Conservation (phyloP, 73 alveolate species). For the Urostyla sp. region DNA sequence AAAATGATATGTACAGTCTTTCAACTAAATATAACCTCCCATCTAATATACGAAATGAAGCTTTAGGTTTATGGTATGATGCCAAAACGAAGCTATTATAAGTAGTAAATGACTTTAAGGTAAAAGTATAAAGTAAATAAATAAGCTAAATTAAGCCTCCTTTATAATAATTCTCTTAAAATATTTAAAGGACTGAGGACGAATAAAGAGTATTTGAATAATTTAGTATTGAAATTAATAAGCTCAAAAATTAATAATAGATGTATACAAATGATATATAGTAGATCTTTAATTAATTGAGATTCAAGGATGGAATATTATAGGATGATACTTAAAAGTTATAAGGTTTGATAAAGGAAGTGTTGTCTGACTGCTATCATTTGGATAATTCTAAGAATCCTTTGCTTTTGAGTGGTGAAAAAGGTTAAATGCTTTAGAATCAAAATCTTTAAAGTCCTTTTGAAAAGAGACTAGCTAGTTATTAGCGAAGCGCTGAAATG, state of each 20-base stretch:
- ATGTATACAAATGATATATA: conserved; percentile 12
- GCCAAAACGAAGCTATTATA: conserved; percentile 40
- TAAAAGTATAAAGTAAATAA: neutral
- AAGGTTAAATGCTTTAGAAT: conserved; percentile 4
- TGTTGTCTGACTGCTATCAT: too few relatives aligned
- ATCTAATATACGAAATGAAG: conserved; percentile 35
- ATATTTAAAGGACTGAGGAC: neutral
- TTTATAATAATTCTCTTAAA: neutral
- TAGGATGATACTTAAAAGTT: conserved; percentile 27
- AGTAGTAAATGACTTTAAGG: conserved; percentile 14
- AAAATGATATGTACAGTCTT: conserved; percentile 51
- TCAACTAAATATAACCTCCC: conserved; percentile 45
- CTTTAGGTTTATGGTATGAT: conserved; percentile 55
- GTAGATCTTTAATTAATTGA: conserved; percentile 6
- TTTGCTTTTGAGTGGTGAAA: conserved; percentile 37
- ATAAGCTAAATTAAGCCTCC: conserved; percentile 3
- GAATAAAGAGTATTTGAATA: neutral
- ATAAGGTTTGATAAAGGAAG: conserved; percentile 11
- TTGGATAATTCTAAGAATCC: too few relatives aligned
- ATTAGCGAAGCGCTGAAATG: conserved; percentile 61
- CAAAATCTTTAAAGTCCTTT: conserved; percentile 34
- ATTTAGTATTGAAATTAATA: conserved; percentile 1
- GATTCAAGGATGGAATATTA: conserved; percentile 34
- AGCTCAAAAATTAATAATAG: conserved; percentile 11
- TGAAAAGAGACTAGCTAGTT: conserved; percentile 57